Evolutionary conservation across 2,329 filamentous ascomycete genomes (phyloP).

Genomic region (Neonectria sp.): DNA sequence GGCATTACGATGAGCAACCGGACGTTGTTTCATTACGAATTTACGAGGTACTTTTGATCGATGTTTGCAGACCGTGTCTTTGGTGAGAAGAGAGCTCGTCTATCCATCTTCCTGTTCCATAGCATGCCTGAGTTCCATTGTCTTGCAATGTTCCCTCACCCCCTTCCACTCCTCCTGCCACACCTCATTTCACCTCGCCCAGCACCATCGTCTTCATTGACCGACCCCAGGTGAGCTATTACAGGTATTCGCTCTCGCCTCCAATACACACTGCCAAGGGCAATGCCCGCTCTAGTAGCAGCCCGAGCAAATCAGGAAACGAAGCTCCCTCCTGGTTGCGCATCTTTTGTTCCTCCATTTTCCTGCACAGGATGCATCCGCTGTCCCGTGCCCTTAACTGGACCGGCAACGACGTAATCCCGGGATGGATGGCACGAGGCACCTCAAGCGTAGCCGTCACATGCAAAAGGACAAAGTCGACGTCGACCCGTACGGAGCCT

Average conservation of each 20-base stretch:
- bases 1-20: background rate
- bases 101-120: background rate
- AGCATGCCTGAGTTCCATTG: background rate
- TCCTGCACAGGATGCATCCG: constrained; percentile 3
- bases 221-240: no score
- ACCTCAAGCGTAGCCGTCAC: background rate
- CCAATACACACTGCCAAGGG: background rate
- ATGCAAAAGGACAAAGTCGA: constrained; percentile 3
- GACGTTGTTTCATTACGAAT: background rate
- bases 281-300: background rate
- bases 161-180: background rate
- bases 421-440: constrained; percentile 14
- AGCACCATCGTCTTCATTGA: background rate
- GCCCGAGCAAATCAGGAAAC: background rate
- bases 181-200: background rate
- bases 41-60: background rate
- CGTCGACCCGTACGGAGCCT: background rate
- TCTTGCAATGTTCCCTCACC: background rate
- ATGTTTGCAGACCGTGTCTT: background rate
- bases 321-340: background rate
- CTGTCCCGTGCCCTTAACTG: background rate
- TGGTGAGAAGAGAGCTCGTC: background rate
- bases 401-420: constrained; percentile 9
- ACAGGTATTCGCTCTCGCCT: no score
- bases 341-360: background rate